A percentile compares a stretch with the other conserved stretches of the same genome.
phyloP scores from a whole-genome alignment of 805 yeast species.

The Cyberlindnera bimundalis region DNA sequence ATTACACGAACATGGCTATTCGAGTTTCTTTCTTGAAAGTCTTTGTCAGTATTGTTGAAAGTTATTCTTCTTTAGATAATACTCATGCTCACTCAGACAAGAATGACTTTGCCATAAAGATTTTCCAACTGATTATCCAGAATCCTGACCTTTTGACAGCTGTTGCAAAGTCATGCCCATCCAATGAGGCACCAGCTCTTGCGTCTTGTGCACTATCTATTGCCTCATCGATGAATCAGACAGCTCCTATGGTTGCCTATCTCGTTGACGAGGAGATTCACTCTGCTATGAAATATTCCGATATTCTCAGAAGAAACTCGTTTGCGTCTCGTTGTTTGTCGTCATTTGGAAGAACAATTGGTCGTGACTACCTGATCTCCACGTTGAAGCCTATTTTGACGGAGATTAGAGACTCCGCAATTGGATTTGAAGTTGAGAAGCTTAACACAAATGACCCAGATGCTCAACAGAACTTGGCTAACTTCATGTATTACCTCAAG shows the following conservation, averaged over 20 bases:
- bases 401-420: slow-evolving; percentile 46
- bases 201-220: slow-evolving; percentile 62
- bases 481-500: slow-evolving; percentile 54
- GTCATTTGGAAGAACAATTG: slow-evolving; percentile 65
- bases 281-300: slow-evolving; percentile 58
- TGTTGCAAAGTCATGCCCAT: slow-evolving; percentile 59
- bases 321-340: slow-evolving; percentile 77
- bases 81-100: slow-evolving; percentile 25
- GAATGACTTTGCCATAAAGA: slow-evolving; percentile 26
- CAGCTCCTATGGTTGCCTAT: slow-evolving; percentile 46
- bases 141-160: slow-evolving; percentile 46
- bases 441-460: slow-evolving; percentile 35
- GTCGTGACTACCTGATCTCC: slow-evolving; percentile 50
- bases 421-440: slow-evolving; percentile 65
- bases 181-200: slow-evolving; percentile 64
- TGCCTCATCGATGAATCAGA: slow-evolving; percentile 42
- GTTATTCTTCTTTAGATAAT: slow-evolving; percentile 23
- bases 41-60: slow-evolving; percentile 59
- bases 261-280: slow-evolving; percentile 61
- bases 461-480: slow-evolving; percentile 36
- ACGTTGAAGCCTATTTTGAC: slow-evolving; percentile 56
- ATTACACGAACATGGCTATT: slow-evolving; percentile 60
- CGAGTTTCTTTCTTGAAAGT: slow-evolving; percentile 74
- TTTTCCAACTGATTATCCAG: slow-evolving; percentile 32
- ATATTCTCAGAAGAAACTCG: slow-evolving; percentile 75